Evolutionary conservation across 306 rosid genomes (phyloP), one percentile per base, ranked within the genome.

Genomic region (Adenanthera pavonina): DNA sequence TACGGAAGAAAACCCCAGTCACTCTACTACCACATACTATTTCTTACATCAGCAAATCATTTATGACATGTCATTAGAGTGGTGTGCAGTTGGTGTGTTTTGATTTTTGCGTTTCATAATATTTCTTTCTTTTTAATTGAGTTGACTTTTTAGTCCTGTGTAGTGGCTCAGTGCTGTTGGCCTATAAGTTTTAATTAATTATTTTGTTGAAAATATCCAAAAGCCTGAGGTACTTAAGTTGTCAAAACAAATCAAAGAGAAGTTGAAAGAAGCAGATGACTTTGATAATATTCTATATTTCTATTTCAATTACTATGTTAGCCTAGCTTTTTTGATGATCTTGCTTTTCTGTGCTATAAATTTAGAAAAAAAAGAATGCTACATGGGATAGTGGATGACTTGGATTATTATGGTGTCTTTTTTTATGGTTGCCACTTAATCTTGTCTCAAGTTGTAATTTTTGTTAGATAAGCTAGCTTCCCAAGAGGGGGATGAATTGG

Each of bases 201-300:
- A 17, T 66, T 65, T 71, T 77, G 69, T 76, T 85, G 59, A 48
- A 33, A 61, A 78, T 52, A 36, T 84, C 89, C 93, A 25, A 96
- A 98, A 91, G 6, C 88, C 91, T 12, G 99, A 96, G 86, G 79
- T 94, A 72, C 81, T 90, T 19, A 95, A 93, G 86, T 66, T 96
- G 85, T 89, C 99, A 3, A 94, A 89, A 87, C 83, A 89, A 85
- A 96, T 96, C 76, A 92, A 91, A 78, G 94, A 92, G 83, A 96
- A 91, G 85, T 83, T 96, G 82, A 94, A 96, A 83, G 99, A 93
- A 86, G 98, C 86, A 54, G 97, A 96, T 88, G 92, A 87, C 87
- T 84, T 78, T 70, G 98, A 98, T 96, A 92, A 74, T 71, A 15
- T 75, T 60, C 35, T 72, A 65, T 68, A 47, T 81, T 75, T 60